These are phyloP conservation scores for Fusarium kyushuense DNA, from an alignment of 2,329 filamentous ascomycete genomes.

Conservation along the genomic window DNA sequence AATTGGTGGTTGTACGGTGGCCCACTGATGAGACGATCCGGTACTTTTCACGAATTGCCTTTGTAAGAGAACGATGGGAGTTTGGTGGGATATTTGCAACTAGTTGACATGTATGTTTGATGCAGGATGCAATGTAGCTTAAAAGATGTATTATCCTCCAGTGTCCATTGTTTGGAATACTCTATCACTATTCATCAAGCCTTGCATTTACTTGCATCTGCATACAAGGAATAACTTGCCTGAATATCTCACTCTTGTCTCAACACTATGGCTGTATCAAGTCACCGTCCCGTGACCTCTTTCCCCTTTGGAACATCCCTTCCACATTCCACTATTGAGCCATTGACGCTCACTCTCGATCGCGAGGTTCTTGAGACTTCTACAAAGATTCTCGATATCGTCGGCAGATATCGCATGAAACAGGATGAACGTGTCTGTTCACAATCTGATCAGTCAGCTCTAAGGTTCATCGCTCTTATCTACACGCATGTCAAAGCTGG, in stretches of 20 bases:
- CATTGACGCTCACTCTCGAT: conserved; percentile 41
- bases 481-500: conserved; percentile 55
- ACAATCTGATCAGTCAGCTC: conserved; percentile 51
- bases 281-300: background rate
- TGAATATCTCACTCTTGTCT: too few species aligned
- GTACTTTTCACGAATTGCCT: background rate
- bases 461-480: conserved; percentile 57
- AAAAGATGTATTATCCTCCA: background rate
- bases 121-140: too few species aligned
- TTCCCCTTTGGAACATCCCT: background rate
- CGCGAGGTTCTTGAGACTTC: conserved; percentile 49
- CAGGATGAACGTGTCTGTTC: conserved; percentile 32
- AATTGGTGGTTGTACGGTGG: background rate
- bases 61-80: background rate
- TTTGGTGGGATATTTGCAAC: background rate
- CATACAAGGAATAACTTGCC: accelerated
- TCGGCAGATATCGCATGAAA: conserved; percentile 55
- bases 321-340: background rate
- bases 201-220: accelerated
- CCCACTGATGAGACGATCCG: background rate
- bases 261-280: background rate
- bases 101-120: background rate
- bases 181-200: background rate
- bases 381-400: conserved; percentile 54
- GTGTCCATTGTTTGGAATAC: accelerated